Conservation (phyloP, 192 early-diverging fungal genomes). For the Linderina pennispora region DNA sequence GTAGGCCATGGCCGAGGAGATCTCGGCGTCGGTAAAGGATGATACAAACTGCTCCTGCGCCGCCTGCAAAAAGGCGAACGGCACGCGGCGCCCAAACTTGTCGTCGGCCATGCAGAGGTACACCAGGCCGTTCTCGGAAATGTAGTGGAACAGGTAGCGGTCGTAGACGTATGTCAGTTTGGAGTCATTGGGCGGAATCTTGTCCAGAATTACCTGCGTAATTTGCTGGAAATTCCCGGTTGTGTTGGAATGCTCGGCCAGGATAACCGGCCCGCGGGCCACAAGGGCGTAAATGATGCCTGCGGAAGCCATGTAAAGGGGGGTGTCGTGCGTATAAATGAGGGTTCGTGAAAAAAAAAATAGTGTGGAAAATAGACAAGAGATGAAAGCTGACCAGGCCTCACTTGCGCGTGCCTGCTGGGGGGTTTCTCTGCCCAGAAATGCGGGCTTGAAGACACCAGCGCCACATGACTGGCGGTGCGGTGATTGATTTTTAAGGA, state of each 20-base stretch:
- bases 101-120: slow-evolving; percentile 87
- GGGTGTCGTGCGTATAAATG: neutral
- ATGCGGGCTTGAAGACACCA: too few species aligned
- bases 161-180: slow-evolving; percentile 93
- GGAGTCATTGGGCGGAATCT: slow-evolving; percentile 85
- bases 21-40: slow-evolving; percentile 51
- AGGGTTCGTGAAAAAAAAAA: neutral
- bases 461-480: too few species aligned
- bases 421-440: too few species aligned
- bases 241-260: slow-evolving; percentile 78
- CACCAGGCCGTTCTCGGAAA: slow-evolving; percentile 68
- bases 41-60: slow-evolving; percentile 58
- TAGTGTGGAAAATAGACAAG: neutral
- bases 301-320: slow-evolving; percentile 4
- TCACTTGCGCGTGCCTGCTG: too few species aligned
- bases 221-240: slow-evolving; percentile 80
- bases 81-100: slow-evolving; percentile 67
- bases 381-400: too few species aligned
- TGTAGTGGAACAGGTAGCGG: slow-evolving; percentile 90
- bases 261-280: slow-evolving; percentile 65
- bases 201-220: slow-evolving; percentile 81
- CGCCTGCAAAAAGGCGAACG: slow-evolving; percentile 89
- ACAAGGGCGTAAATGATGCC: slow-evolving; percentile 79
- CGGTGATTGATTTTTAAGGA: too few species aligned
- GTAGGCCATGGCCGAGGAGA: slow-evolving; percentile 57